These are phyloP conservation scores for Mucor irregularis DNA, from an alignment of 371 early-diverging fungal genomes.

Conservation along the genomic window DNA sequence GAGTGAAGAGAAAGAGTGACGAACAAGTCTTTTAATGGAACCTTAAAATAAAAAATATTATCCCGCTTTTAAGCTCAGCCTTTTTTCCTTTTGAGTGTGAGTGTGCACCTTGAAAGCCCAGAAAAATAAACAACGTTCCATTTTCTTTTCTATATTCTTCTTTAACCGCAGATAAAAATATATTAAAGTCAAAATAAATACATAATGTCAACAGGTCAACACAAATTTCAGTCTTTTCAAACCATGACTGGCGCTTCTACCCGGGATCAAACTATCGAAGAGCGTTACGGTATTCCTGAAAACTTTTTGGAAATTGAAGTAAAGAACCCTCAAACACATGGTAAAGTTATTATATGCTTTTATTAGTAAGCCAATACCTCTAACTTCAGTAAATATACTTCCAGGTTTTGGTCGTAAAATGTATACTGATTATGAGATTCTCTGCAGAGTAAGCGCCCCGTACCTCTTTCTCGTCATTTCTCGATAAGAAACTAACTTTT, in stretches of 20 bases:
- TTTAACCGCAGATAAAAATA: slow-evolving; percentile 4
- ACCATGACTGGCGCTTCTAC: slow-evolving; percentile 57
- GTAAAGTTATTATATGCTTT: too few relatives aligned
- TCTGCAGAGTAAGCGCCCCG: slow-evolving; percentile 75
- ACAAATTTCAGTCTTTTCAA: slow-evolving; percentile 56
- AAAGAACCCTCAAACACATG: slow-evolving; percentile 87
- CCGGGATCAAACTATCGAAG: slow-evolving; percentile 84
- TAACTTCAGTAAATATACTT: too few relatives aligned
- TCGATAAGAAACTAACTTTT: slow-evolving; percentile 7
- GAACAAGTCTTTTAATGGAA: slow-evolving; percentile 24
- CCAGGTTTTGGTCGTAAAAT: slow-evolving; percentile 80
- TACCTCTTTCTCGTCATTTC: background rate
- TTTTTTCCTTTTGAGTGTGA: too few relatives aligned
- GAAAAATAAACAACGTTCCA: background rate
- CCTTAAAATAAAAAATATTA: background rate
- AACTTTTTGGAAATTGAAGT: slow-evolving; percentile 98
- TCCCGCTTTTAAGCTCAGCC: too few relatives aligned
- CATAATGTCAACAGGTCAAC: slow-evolving; percentile 23
- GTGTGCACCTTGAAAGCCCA: too few relatives aligned
- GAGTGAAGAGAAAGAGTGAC: slow-evolving; percentile 52
- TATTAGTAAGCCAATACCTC: too few relatives aligned
- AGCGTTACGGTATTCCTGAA: slow-evolving; percentile 93
- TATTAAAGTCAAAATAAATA: background rate
- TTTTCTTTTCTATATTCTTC: slow-evolving; percentile 6
- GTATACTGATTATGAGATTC: slow-evolving; percentile 95